Conservation (phyloP, 495 filamentous ascomycete species). For the Penicillium psychrofluorescens region DNA sequence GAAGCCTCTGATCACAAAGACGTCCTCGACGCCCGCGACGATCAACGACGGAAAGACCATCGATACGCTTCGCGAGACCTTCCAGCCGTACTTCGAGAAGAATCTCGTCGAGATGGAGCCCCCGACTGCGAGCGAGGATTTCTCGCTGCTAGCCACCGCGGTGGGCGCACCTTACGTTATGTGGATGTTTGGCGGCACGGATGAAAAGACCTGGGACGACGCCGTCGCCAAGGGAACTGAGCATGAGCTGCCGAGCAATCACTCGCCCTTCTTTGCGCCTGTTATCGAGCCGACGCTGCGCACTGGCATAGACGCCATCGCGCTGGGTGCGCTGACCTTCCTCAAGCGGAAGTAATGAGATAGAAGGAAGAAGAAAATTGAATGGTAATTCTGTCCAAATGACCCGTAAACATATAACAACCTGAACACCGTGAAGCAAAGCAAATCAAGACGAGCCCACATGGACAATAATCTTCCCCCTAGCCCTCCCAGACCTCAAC, state of each 20-base stretch:
- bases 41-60: slow-evolving; percentile 44
- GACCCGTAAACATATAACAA: too few relatives aligned
- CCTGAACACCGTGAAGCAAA: too few relatives aligned
- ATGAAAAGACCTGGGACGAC: slow-evolving; percentile 38
- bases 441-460: slow-evolving; percentile 16
- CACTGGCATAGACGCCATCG: slow-evolving; percentile 48
- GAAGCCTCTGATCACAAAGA: slow-evolving; percentile 31
- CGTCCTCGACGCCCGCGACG: slow-evolving; percentile 37
- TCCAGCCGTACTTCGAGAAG: slow-evolving; percentile 36
- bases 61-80: slow-evolving; percentile 27
- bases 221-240: slow-evolving; percentile 35
- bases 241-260: slow-evolving; percentile 44
- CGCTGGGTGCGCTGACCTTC: slow-evolving; percentile 44
- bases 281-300: slow-evolving; percentile 53
- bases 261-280: slow-evolving; percentile 54
- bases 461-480: slow-evolving; percentile 64
- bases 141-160: slow-evolving; percentile 46
- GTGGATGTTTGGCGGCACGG: slow-evolving; percentile 51
- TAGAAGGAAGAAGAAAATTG: neutral
- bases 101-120: slow-evolving; percentile 16
- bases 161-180: slow-evolving; percentile 45
- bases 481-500: slow-evolving; percentile 52
- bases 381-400: too few relatives aligned
- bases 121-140: slow-evolving; percentile 46
- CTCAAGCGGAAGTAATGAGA: slow-evolving; percentile 13